Base-by-base conservation (phyloP, 176 grass and related monocot genomes). In the Musa beccarii region DNA sequence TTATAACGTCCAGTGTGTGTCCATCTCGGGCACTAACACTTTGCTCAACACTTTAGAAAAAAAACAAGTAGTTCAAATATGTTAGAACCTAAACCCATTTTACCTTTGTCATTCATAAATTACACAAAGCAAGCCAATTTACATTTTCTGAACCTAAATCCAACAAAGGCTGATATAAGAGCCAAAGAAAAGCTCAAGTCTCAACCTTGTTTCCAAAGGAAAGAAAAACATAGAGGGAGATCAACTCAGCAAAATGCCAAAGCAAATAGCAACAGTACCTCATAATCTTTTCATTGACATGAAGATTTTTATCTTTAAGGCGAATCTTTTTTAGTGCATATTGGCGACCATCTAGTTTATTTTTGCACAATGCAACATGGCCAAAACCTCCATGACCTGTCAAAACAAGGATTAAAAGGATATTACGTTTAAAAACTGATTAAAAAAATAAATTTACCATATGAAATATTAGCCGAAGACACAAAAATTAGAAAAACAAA, bases 291-390 rank as follows among this genome's bases (percentile, higher is more conserved):
- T 98, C 88, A 68, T 91, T 91, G 75, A 93, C 85, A 83, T 88
- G 90, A 85, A 84, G 82, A 76, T 77, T 91, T 91, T 50, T 93
- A 75, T 98, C 94, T 82, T 91, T 98, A 53, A 98, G 56, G 26
- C 90, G 82, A 84, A 98, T 98, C 85, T 85, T 98, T 81, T 97
- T 97, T 63, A 97, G 82, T 87, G 90, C 90, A 93, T 97, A 97
- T 78, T 93, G 88, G 17, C 90, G 90, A n/a, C 94, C 94, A 78
- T 97, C 90, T 68, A 97, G 76, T 82, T 97, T 97, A 78, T 97
- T 97, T 83, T 85, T 84, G 69, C 94, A 97, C 71, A 97, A 82
- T 67, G 86, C 80, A 85, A 93, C 94, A 80, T 80, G 84, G 66
- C 94, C 90, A 82, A 97, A 97, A 67, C 90, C 94, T 62, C 94